These are phyloP conservation scores for Naganishia randhawae DNA, from an alignment of 768 basidiomycete genomes.

Conservation along the genomic window DNA sequence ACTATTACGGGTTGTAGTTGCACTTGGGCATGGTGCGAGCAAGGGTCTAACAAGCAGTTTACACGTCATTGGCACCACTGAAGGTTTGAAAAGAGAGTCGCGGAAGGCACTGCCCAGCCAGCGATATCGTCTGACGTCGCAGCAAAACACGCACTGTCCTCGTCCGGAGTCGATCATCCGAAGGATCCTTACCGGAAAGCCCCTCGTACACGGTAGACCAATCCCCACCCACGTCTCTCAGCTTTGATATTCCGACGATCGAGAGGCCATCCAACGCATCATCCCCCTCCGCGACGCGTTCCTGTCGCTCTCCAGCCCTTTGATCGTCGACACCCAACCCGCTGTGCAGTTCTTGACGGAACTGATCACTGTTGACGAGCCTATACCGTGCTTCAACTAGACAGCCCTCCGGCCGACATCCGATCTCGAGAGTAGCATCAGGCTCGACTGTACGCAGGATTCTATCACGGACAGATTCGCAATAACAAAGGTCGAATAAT, in stretches of 20 bases:
- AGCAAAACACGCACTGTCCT: background rate
- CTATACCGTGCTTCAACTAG: background rate
- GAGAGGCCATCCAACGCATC: background rate
- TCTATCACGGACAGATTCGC: background rate
- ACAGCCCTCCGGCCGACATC: background rate
- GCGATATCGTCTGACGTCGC: constrained; percentile 21
- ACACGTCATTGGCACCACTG: background rate
- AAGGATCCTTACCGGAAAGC: background rate
- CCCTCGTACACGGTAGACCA: constrained; percentile 12
- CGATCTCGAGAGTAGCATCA: background rate
- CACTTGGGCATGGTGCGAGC: no score
- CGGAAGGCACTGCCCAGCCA: constrained; percentile 6
- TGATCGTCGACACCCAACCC: constrained; percentile 5
- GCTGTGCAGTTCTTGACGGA: background rate
- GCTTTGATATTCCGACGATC: background rate
- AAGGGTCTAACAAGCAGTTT: no score
- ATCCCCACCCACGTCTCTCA: background rate
- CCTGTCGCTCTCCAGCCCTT: constrained; percentile 5
- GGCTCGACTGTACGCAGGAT: background rate
- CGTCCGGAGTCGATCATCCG: background rate
- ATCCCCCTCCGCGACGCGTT: constrained; percentile 2
- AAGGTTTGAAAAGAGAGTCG: no score
- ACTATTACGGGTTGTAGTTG: no score
- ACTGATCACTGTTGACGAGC: background rate
- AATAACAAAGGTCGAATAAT: background rate